Conservation (phyloP, 164 flowering plant species). For the Annona squamosa region DNA sequence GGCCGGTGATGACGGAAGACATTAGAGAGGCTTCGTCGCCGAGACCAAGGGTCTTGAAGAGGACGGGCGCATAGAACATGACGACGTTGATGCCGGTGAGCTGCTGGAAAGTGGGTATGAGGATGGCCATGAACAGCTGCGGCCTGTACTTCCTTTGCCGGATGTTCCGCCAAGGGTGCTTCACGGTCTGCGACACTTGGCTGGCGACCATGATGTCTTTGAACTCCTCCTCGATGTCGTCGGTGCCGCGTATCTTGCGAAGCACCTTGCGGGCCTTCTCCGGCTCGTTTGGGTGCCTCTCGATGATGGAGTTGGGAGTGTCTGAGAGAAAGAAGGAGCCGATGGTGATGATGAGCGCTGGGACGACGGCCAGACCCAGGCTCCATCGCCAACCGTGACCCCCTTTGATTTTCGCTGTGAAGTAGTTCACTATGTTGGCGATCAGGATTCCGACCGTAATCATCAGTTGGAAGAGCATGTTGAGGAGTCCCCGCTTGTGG, state of each 20-base stretch:
- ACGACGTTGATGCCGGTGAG: slow-evolving; percentile 79
- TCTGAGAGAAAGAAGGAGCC: slow-evolving; percentile 67
- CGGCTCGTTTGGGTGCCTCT: slow-evolving; percentile 29
- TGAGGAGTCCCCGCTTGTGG: slow-evolving; percentile 62
- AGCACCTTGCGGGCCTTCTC: slow-evolving; percentile 42
- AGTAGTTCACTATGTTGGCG: slow-evolving; percentile 63
- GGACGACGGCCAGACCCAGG: slow-evolving; percentile 62
- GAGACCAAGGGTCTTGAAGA: slow-evolving; percentile 70
- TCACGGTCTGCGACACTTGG: slow-evolving; percentile 46
- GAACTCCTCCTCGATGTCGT: slow-evolving; percentile 54
- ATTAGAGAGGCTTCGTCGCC: slow-evolving; percentile 47
- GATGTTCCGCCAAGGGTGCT: slow-evolving; percentile 65
- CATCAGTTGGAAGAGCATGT: slow-evolving; percentile 70
- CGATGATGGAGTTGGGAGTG: slow-evolving; percentile 80
- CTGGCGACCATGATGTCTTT: slow-evolving; percentile 61
- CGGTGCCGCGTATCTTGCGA: slow-evolving; percentile 43
- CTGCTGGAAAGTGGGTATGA: slow-evolving; percentile 73
- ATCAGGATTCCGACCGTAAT: slow-evolving; percentile 67
- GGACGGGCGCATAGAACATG: slow-evolving; percentile 76
- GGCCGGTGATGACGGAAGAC: slow-evolving; percentile 77
- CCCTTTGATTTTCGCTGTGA: slow-evolving; percentile 54
- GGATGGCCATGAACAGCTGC: slow-evolving; percentile 57
- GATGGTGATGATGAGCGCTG: slow-evolving; percentile 57
- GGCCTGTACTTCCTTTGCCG: slow-evolving; percentile 55
- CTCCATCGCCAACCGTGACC: slow-evolving; percentile 78